phyloP scores from a whole-genome alignment of 2,329 filamentous ascomycete species.

The Apiospora hydei region DNA sequence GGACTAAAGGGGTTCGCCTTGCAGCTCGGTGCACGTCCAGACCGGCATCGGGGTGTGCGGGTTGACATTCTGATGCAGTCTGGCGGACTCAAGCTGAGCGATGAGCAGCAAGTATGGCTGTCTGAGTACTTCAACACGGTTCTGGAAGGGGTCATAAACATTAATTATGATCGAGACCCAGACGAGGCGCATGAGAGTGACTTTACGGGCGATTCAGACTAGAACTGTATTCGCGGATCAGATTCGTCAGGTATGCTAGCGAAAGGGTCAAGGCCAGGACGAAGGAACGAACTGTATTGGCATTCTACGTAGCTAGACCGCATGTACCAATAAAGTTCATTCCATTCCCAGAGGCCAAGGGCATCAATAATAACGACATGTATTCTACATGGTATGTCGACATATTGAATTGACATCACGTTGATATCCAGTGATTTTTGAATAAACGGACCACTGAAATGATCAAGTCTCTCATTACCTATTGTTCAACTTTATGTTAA shows the following conservation, averaged over 20 bases:
- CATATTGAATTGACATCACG: not conserved
- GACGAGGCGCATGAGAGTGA: slow-evolving; percentile 47
- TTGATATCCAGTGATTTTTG: not conserved
- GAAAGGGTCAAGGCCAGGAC: not conserved
- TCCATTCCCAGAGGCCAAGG: not conserved
- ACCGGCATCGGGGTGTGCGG: slow-evolving; percentile 40
- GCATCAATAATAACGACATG: not conserved
- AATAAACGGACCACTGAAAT: not conserved
- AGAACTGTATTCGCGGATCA: not conserved
- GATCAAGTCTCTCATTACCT: not conserved
- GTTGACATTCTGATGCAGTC: slow-evolving; percentile 46
- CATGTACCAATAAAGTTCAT: not conserved
- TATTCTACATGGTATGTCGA: not conserved
- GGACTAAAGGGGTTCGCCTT: slow-evolving; percentile 55
- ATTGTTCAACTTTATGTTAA: not conserved
- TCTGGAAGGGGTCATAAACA: slow-evolving; percentile 44
- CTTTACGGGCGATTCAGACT: slow-evolving; percentile 40
- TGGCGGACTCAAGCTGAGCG: slow-evolving; percentile 37
- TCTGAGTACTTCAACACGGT: slow-evolving; percentile 33
- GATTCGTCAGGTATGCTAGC: not conserved
- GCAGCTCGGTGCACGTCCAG: slow-evolving; percentile 39
- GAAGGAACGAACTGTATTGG: not conserved
- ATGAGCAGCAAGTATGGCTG: slow-evolving; percentile 38
- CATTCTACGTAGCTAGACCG: not conserved
- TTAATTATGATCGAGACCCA: slow-evolving; percentile 43